Evolutionary conservation across 352 stramenopile genomes (phyloP), one percentile per base, ranked within the genome.

Genomic region (Thalassiosira livingstoniorum): DNA sequence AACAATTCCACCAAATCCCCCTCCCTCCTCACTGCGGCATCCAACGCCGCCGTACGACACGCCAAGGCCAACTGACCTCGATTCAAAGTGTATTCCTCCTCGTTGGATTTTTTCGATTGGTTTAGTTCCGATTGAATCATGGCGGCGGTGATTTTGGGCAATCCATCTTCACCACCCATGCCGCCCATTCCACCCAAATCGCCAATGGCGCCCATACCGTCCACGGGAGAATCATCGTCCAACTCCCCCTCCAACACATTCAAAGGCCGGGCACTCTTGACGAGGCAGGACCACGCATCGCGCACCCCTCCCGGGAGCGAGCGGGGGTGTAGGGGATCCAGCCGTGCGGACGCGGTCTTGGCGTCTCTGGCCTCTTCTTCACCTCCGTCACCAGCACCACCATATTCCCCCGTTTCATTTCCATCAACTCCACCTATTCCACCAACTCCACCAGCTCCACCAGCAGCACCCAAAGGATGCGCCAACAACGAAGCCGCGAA

Each of bases 271-370:
- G 85, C 81, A 2, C 47, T 55, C 11, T 86, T 64, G 0, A 77
- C 83, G 18, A 93, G 25, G 18, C 79, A 67, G 11, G 69, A 21
- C 84, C 84, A 91, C 0, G 89, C 87, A 83, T 92, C 87, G 47
- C 86, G 80, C 1, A 92, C 78, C 29, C 79, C 86, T n/a, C 85
- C 80, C 4, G 89, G 85, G 5, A 89, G 35, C 45, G 70, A 82
- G 0, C 66, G 74, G 13, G 86, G 70, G 65, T 85, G 65, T 11
- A 85, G 68, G 0, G 63, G 29, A 64, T 85, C 70, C 23, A 58
- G 34, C 18, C 65, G 13, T n/a, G 57, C 43, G 31, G 47, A 64
- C 53, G 51, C 55, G 42, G 60, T 42, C 29, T 72, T 70, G 1
- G 29, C n/a, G n/a, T 27, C 25, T 58, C 25, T 43, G 29, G 78